Percentiles rank a stretch among this genome's conserved stretches.
phyloP scores from a whole-genome alignment of 2,329 filamentous ascomycete species.

The Pseudogymnoascus sp. region DNA sequence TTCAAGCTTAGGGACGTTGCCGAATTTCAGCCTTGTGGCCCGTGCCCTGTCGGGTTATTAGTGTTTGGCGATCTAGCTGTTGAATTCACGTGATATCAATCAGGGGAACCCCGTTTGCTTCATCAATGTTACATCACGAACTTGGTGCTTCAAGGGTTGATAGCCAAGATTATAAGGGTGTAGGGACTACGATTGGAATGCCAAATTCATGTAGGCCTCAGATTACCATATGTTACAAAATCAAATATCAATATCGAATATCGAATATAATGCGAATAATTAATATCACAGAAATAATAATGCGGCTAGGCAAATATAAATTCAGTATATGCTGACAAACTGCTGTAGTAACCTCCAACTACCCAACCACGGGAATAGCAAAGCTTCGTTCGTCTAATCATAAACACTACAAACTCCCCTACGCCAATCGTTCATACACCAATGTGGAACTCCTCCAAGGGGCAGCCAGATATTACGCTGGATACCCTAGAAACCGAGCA shows the following conservation, averaged over 20 bases:
- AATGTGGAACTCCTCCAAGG: not conserved
- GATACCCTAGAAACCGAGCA: slow-evolving; percentile 30
- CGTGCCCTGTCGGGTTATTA: not conserved
- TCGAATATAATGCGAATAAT: not conserved
- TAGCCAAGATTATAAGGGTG: not conserved
- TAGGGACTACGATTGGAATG: not conserved
- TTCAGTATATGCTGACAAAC: not conserved
- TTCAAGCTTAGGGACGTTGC: not conserved
- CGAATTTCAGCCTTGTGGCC: slow-evolving; percentile 8
- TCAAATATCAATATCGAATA: not conserved
- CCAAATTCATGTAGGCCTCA: not conserved
- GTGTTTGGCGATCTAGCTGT: not conserved
- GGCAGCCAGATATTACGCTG: not conserved
- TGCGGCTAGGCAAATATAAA: not conserved
- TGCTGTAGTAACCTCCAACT: not conserved
- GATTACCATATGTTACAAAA: not conserved
- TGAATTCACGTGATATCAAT: not conserved
- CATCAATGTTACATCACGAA: not conserved
- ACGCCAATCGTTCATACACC: not conserved
- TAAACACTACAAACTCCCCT: slow-evolving; percentile 1
- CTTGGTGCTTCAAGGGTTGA: not conserved
- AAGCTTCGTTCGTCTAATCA: not conserved
- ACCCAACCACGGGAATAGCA: not conserved
- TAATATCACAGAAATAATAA: not conserved
- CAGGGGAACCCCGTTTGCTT: not conserved